Conservation (phyloP, 83 land plant species). For the Thuja plicata region DNA sequence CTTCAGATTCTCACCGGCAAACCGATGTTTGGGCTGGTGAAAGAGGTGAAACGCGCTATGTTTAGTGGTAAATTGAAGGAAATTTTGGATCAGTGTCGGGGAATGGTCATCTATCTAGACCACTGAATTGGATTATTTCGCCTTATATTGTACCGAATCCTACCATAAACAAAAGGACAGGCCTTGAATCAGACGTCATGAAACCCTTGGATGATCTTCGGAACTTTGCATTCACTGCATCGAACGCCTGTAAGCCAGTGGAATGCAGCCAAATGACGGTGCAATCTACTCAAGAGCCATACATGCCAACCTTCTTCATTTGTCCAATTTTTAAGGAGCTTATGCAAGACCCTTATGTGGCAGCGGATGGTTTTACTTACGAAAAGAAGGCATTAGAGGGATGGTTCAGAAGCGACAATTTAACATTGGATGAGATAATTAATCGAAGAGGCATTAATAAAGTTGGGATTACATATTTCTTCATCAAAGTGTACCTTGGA, state of each 20-base stretch:
- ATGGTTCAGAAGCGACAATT: no score
- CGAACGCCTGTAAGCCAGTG: neutral
- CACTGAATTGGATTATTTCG: conserved; percentile 44
- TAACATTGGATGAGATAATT: no score
- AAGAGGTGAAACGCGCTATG: conserved; percentile 37
- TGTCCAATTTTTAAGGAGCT: conserved; percentile 52
- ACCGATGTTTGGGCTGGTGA: conserved; percentile 34
- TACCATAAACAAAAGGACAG: conserved; percentile 41
- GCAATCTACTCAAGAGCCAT: conserved; percentile 31
- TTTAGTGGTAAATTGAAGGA: conserved; percentile 25
- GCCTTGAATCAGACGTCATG: conserved; percentile 41
- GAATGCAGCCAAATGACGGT: neutral
- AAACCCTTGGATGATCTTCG: conserved; percentile 34
- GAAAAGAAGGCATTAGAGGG: no score
- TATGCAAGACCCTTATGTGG: no score
- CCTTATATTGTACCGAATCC: conserved; percentile 43
- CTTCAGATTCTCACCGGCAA: conserved; percentile 77
- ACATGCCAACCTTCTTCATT: conserved; percentile 45
- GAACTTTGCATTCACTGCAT: neutral
- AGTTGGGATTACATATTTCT: no score
- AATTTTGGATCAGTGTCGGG: conserved; percentile 68
- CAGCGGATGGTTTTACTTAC: no score
- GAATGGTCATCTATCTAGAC: conserved; percentile 68
- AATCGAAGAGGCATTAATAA: no score
- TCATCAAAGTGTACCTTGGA: no score